Percentiles rank a stretch among this genome's conserved stretches.
Conservation (phyloP, 345 rosid species). For the Orychophragmus violaceus region DNA sequence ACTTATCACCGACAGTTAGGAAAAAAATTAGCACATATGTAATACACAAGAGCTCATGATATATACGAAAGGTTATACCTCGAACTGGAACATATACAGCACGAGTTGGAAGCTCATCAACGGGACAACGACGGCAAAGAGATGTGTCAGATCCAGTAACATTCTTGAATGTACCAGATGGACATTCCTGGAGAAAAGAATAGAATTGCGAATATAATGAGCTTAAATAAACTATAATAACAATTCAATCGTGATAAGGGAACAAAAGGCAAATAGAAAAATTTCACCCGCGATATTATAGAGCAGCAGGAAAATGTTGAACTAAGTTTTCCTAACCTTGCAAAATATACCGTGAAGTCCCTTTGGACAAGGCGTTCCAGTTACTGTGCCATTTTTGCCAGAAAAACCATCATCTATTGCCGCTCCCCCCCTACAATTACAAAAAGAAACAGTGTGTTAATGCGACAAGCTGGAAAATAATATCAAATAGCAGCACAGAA, state of each 20-base stretch:
- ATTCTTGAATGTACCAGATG: conserved; percentile 85
- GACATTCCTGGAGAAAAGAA: conserved; percentile 75
- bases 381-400: conserved; percentile 83
- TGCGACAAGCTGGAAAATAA: conserved; percentile 1
- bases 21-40: conserved; percentile 5
- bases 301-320: conserved; percentile 2
- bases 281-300: neutral
- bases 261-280: conserved; percentile 11
- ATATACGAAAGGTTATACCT: conserved; percentile 41
- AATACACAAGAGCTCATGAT: conserved; percentile 9
- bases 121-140: conserved; percentile 79
- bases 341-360: conserved; percentile 93
- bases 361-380: conserved; percentile 91
- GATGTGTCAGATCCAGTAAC: conserved; percentile 73
- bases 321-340: conserved; percentile 38
- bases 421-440: conserved; percentile 60
- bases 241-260: neutral
- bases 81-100: conserved; percentile 67
- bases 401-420: conserved; percentile 44
- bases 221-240: neutral
- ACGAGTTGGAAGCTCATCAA: conserved; percentile 78
- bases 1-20: neutral
- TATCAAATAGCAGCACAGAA: neutral
- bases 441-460: neutral
- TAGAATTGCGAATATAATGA: conserved; percentile 5